Base-by-base conservation (phyloP, 2,329 filamentous ascomycete species). In the Xylariaceae sp. region DNA sequence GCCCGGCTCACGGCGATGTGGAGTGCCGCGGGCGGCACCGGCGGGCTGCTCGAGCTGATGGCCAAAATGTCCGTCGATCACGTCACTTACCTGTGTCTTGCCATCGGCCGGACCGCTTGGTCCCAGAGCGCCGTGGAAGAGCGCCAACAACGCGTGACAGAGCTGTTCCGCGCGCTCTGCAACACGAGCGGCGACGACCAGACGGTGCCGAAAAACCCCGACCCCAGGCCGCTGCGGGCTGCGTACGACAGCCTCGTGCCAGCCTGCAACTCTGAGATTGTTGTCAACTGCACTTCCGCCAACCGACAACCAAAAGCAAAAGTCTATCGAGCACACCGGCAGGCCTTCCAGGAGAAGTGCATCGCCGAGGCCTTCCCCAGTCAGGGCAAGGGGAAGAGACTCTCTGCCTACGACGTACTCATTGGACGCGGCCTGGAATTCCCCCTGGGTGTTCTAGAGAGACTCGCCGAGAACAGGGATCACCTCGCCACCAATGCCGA, bases 31-130 rank as follows among this genome's bases (percentile, higher is more conserved):
- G 36, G 42, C 5, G 29, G 17, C 12, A 26, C 32, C 8, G 5
- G n/a, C 3, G 37, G 38, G 3, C 23, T 43, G 21, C 10, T 41
- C 2, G 15, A 19, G 5, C 31, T 39, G 19, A 36, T 41, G 35
- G 19, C 39, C 3, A 14, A 28, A 5, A 40, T 44, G 24, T 44
- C 42, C 3, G 39, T 44, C 18, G 13, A 23, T 22, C 39, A 46
- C 4, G 32, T 46, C 12, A n/a, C 28, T 8, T 15, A 18, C 13
- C n/a, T 46, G 5, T 44, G 36, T 19, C 29, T 17, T 4, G 14
- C 25, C 17, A 31, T 46, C 3, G 25, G 31, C 10, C 16, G 19
- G 13, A 33, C 33, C 11, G 29, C 24, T 21, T 32, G 10, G 7
- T 19, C 14, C 24, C 25, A 18, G 11, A 10, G 14, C 9, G 12